These are phyloP conservation scores for Aspergillus avenaceus DNA, from an alignment of 495 filamentous ascomycete genomes.

Conservation along the genomic window DNA sequence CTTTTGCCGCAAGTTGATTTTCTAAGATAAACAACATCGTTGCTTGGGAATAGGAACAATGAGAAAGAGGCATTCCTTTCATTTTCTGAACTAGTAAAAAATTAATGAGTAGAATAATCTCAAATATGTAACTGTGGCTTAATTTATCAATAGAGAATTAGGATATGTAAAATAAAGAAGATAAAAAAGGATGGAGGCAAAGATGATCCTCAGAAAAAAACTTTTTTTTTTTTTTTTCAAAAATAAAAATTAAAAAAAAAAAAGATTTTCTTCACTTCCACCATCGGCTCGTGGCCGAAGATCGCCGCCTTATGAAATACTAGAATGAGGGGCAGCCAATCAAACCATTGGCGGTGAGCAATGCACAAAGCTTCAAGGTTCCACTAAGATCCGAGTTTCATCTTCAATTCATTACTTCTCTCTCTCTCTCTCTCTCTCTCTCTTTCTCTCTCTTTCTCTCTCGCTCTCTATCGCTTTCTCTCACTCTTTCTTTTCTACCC, in stretches of 20 bases:
- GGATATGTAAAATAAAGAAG: too few relatives aligned
- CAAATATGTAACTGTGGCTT: too few relatives aligned
- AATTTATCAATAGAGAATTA: too few relatives aligned
- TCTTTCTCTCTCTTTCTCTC: not conserved
- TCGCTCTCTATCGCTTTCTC: not conserved
- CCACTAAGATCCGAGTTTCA: not conserved
- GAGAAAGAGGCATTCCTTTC: too few relatives aligned
- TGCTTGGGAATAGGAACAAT: not conserved
- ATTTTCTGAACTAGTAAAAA: too few relatives aligned
- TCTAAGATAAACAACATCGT: not conserved
- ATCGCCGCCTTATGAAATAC: not conserved
- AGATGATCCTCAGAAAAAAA: too few relatives aligned
- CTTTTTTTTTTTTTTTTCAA: too few relatives aligned
- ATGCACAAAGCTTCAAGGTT: not conserved
- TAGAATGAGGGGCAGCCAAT: not conserved
- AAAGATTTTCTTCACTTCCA: not conserved
- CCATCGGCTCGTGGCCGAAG: not conserved
- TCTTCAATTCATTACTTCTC: not conserved
- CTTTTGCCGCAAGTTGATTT: too few relatives aligned
- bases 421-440: not conserved
- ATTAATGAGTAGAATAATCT: not conserved
- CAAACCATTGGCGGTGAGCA: not conserved
- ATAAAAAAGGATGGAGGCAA: too few relatives aligned
- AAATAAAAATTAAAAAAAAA: not conserved
- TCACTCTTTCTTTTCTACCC: not conserved